Evolutionary conservation across 352 stramenopile genomes (phyloP).

Genomic region (Globisporangium iwayamae): DNA sequence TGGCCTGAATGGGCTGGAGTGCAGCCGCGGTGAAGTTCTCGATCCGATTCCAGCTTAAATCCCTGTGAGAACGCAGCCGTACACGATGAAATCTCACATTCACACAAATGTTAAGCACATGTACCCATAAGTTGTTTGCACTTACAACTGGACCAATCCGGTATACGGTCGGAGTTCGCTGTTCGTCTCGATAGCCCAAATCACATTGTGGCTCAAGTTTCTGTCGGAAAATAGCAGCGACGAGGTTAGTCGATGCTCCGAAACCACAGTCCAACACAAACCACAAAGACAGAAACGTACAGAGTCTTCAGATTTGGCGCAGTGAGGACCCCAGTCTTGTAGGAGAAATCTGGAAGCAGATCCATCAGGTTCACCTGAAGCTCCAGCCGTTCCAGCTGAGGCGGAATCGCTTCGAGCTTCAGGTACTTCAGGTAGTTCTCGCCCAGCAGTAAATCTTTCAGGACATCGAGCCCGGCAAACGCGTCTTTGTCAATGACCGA

Average conservation of each 20-base stretch:
- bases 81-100: neutral
- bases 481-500: slow-evolving; percentile 49
- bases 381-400: slow-evolving; percentile 37
- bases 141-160: slow-evolving; percentile 42
- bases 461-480: slow-evolving; percentile 39
- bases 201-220: slow-evolving; percentile 60
- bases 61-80: slow-evolving; percentile 22
- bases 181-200: slow-evolving; percentile 56
- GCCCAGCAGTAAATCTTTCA: slow-evolving; percentile 39
- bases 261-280: neutral
- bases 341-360: slow-evolving; percentile 46
- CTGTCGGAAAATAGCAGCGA: slow-evolving; percentile 15
- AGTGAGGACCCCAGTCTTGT: slow-evolving; percentile 9
- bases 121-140: neutral
- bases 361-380: slow-evolving; percentile 54
- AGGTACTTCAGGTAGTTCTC: slow-evolving; percentile 49
- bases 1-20: slow-evolving; percentile 44
- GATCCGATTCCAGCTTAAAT: slow-evolving; percentile 54
- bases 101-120: neutral
- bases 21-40: slow-evolving; percentile 49
- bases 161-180: slow-evolving; percentile 43
- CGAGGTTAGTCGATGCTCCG: neutral
- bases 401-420: slow-evolving; percentile 35
- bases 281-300: slow-evolving; percentile 25
- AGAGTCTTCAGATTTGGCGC: slow-evolving; percentile 36